Percentiles rank a stretch among this genome's conserved stretches.
These are phyloP conservation scores for Leccinum barrowsii DNA, from an alignment of 768 basidiomycete genomes.

Conservation along the genomic window DNA sequence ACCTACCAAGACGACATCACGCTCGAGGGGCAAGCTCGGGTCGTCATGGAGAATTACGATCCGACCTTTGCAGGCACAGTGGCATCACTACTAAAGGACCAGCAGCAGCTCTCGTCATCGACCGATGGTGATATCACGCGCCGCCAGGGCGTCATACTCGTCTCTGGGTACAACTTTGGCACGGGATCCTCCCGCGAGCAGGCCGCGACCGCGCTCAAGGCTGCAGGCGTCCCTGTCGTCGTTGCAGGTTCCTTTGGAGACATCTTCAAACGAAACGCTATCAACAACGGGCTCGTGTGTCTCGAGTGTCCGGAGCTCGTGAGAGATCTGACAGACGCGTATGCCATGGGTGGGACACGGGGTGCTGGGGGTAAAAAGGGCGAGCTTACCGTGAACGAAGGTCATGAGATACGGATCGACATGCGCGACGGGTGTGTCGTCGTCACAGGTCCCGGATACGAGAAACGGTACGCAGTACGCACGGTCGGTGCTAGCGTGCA, in stretches of 20 bases:
- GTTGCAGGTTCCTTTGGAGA: slow-evolving; percentile 99
- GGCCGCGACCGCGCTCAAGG: slow-evolving; percentile 94
- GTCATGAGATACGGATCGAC: slow-evolving; percentile 57
- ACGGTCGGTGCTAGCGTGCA: slow-evolving; percentile 92
- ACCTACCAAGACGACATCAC: slow-evolving; percentile 99
- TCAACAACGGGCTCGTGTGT: slow-evolving; percentile 97
- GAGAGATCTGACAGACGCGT: slow-evolving; percentile 70
- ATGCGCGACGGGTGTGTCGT: slow-evolving; percentile 71
- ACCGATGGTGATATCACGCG: slow-evolving; percentile 29
- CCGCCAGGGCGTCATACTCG: slow-evolving; percentile 69
- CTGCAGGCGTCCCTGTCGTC: slow-evolving; percentile 89
- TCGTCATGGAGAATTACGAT: slow-evolving; percentile 99
- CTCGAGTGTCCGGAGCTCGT: slow-evolving; percentile 91
- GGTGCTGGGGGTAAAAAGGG: slow-evolving; percentile 78
- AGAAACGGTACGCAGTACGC: slow-evolving; percentile 61
- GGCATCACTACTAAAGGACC: slow-evolving; percentile 42
- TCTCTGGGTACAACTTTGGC: slow-evolving; percentile 97
- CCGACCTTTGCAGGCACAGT: slow-evolving; percentile 75
- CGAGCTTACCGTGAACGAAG: slow-evolving; percentile 79
- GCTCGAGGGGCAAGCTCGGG: slow-evolving; percentile 86
- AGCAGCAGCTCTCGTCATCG: slow-evolving; percentile 15
- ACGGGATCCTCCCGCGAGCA: slow-evolving; percentile 98
- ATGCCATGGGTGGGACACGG: slow-evolving; percentile 69
- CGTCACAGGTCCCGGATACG: slow-evolving; percentile 41
- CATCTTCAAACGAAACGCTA: slow-evolving; percentile 98